Base-by-base conservation (phyloP, 2,329 filamentous ascomycete genomes). In the Aspergillus bombycis region DNA sequence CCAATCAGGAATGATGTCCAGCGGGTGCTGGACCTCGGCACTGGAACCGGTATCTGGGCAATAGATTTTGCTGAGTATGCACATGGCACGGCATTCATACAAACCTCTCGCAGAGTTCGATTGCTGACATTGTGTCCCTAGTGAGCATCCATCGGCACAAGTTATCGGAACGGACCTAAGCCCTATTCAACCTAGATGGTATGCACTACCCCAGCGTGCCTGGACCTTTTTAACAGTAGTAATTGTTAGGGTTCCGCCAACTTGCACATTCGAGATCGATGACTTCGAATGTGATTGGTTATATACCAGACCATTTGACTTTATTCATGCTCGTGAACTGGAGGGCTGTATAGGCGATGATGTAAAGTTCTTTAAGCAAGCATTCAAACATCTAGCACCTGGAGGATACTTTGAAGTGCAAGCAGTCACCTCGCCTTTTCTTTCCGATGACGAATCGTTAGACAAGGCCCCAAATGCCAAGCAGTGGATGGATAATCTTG, bases 11-110 rank as follows among this genome's bases (percentile, higher is more conserved):
- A 38, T n/a, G 34, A 38, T 21, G 6, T 55, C 21, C 32, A 55
- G 52, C 52, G 52, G 34, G 52, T 41, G 3, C 52, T 55, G 26
- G 52, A 55, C 34, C 52, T 55, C 12, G 52, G 52, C 32, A 55
- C 52, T 23, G 52, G 52, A 19, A 55, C 52, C 12, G 52, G 52
- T 16, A 55, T 55, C n/a, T 55, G 52, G 52, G 52, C 52, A 12
- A 55, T 55, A 9, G 52, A 55, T 8, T 55, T 55, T 38, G 52
- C 52, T 38, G 52, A 55, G 52, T 55, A 55, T 19, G 52, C 4
- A 7, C n/a, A 19, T 19, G 4, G 2, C 28, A 34, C 16, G 10
- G 10, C 4, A 21, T 19, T 3, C 8, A 12, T 21, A 5, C 26
- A 32, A n/a, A 4, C 16, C 10, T 30, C 4, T 6, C 2, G 6